Percentiles rank a stretch among this genome's conserved stretches.
Evolutionary conservation across 306 rosid species (phyloP).

Genomic region (Hippophae gyantsensis): DNA sequence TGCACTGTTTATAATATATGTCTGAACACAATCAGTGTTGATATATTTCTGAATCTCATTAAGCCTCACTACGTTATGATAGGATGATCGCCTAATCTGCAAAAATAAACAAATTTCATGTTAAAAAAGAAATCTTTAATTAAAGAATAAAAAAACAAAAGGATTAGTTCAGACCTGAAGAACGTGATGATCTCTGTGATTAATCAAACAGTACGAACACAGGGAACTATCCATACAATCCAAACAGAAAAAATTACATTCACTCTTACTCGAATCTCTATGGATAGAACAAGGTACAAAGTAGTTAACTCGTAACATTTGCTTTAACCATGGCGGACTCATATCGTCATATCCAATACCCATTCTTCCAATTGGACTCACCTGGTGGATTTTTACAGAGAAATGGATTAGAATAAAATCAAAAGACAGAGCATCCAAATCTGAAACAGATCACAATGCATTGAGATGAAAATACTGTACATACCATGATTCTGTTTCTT

Average conservation of each 20-base stretch:
- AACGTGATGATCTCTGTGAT: constrained; percentile 29
- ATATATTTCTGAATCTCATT: constrained; percentile 40
- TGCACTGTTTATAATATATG: constrained; percentile 43
- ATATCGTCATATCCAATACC: constrained; percentile 7
- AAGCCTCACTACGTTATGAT: constrained; percentile 46
- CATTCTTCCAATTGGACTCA: constrained; percentile 26
- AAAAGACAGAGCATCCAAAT: neutral
- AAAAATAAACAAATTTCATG: neutral
- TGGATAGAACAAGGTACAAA: constrained; percentile 28
- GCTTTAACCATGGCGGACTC: constrained; percentile 33
- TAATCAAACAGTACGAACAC: constrained; percentile 32
- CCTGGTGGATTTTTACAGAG: constrained; percentile 7
- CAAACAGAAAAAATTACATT: constrained; percentile 45
- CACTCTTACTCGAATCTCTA: constrained; percentile 27
- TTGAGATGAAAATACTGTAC: neutral
- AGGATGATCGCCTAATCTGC: constrained; percentile 40
- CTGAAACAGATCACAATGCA: neutral
- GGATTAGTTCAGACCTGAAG: constrained; percentile 23
- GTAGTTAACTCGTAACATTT: constrained; percentile 29
- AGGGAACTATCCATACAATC: constrained; percentile 30
- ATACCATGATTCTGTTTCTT: neutral
- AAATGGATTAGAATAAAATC: neutral
- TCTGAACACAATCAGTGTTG: constrained; percentile 36
- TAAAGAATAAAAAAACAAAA: neutral
- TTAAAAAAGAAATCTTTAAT: no score